These are phyloP conservation scores for Bryoglossum gracile DNA, from an alignment of 495 filamentous ascomycete genomes.

Conservation along the genomic window DNA sequence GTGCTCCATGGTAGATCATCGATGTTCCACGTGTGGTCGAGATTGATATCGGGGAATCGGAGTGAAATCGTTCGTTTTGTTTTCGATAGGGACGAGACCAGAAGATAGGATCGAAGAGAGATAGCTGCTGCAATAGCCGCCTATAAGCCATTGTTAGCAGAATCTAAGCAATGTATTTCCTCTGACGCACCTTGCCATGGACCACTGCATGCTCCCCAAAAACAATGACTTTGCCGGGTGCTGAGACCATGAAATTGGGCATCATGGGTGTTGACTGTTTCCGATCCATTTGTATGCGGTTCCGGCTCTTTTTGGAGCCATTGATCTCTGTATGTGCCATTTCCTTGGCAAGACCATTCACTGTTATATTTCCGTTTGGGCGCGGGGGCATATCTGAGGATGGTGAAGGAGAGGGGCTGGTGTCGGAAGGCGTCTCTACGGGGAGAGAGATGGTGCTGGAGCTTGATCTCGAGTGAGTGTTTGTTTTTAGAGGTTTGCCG, in stretches of 20 bases:
- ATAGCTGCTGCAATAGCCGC: slow-evolving; percentile 91
- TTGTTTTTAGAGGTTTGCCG: slow-evolving; percentile 17
- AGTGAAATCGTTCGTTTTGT: slow-evolving; percentile 77
- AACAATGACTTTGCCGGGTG: slow-evolving; percentile 94
- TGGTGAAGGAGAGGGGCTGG: slow-evolving; percentile 15
- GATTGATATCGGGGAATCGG: slow-evolving; percentile 76
- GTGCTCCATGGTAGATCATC: slow-evolving; percentile 76
- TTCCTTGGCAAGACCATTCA: slow-evolving; percentile 29
- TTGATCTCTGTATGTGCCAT: slow-evolving; percentile 21
- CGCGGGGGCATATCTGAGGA: slow-evolving; percentile 17
- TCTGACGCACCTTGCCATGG: slow-evolving; percentile 65
- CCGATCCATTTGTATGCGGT: slow-evolving; percentile 29
- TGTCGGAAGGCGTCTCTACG: slow-evolving; percentile 22
- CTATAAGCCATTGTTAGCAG: slow-evolving; percentile 30
- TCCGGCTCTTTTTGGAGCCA: slow-evolving; percentile 16
- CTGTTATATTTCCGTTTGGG: slow-evolving; percentile 2
- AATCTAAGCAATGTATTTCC: neutral
- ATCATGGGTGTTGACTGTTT: slow-evolving; percentile 55
- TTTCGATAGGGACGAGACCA: slow-evolving; percentile 84
- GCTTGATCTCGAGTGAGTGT: slow-evolving; percentile 15
- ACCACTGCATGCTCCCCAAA: slow-evolving; percentile 97
- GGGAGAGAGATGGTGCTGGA: slow-evolving; percentile 15
- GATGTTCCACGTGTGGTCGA: slow-evolving; percentile 88
- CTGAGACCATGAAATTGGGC: slow-evolving; percentile 94
- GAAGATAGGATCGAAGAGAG: slow-evolving; percentile 89